Percentiles rank a stretch among this genome's conserved stretches.
Conservation (phyloP, 1,139 yeast genomes). For the Trichomonascaceae sp. region DNA sequence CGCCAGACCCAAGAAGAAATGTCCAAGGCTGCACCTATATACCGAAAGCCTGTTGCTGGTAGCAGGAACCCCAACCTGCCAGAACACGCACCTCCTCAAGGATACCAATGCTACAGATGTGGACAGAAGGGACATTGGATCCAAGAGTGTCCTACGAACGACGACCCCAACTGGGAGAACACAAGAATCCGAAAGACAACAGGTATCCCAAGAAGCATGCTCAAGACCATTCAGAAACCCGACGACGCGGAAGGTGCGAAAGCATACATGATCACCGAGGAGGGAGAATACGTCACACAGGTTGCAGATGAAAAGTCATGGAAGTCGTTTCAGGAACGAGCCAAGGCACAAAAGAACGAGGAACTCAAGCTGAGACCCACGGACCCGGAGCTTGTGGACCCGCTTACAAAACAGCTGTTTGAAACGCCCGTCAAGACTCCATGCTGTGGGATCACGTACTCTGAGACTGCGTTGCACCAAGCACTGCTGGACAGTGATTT, state of each 20-base stretch:
- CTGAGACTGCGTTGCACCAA: constrained; percentile 57
- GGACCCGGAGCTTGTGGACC: constrained; percentile 50
- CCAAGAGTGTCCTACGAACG: constrained; percentile 86
- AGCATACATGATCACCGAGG: constrained; percentile 71
- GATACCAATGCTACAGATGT: constrained; percentile 90
- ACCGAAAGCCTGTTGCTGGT: constrained; percentile 13
- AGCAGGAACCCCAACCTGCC: constrained; percentile 24
- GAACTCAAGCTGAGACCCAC: constrained; percentile 26
- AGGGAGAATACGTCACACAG: constrained; percentile 90
- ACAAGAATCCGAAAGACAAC: constrained; percentile 84
- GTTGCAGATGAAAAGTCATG: constrained; percentile 90
- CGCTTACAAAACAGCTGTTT: constrained; percentile 47
- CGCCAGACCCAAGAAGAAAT: constrained; percentile 83
- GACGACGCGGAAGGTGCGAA: constrained; percentile 32
- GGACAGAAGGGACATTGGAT: constrained; percentile 97
- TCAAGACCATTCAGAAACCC: constrained; percentile 67
- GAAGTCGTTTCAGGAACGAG: constrained; percentile 58
- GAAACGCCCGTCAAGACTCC: constrained; percentile 75
- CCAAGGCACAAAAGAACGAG: constrained; percentile 29
- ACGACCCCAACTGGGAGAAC: constrained; percentile 89
- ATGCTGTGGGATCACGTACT: constrained; percentile 53
- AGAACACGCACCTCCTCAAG: constrained; percentile 84
- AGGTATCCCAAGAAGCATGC: constrained; percentile 91
- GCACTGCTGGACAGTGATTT: constrained; percentile 71
- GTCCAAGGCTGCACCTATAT: constrained; percentile 36